These are phyloP conservation scores for Diaporthe humulicola DNA, from an alignment of 2,329 filamentous ascomycete genomes.

Conservation along the genomic window DNA sequence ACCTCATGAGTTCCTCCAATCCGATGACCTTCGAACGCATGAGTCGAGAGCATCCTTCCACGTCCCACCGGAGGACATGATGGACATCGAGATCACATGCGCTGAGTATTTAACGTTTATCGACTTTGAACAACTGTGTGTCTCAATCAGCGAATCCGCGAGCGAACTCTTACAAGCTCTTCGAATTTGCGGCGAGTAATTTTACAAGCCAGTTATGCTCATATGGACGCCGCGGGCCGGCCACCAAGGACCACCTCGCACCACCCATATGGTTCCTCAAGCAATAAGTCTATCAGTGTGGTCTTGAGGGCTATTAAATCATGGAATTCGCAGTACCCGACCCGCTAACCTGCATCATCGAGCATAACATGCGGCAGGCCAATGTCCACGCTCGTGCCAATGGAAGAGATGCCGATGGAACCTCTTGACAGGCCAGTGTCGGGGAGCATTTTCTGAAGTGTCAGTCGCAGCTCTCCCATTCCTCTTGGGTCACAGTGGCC, in stretches of 20 bases:
- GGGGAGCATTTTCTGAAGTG: background rate
- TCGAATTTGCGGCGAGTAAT: background rate
- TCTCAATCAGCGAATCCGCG: background rate
- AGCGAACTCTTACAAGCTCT: background rate
- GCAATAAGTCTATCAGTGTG: background rate
- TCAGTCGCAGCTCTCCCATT: background rate
- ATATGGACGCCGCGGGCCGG: background rate
- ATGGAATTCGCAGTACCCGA: background rate
- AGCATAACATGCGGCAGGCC: background rate
- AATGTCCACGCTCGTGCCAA: background rate
- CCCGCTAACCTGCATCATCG: background rate
- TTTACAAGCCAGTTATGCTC: background rate
- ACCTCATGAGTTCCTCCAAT: background rate
- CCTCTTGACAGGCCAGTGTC: background rate
- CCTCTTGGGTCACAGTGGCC: background rate
- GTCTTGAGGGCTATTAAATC: background rate
- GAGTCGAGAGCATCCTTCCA: background rate
- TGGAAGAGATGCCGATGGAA: background rate
- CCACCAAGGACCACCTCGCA: background rate
- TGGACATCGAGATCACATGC: conserved; percentile 1
- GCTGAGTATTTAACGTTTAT: background rate
- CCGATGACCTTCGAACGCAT: conserved; percentile 5
- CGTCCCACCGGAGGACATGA: background rate
- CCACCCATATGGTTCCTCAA: background rate
- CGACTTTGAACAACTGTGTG: background rate